Base-by-base conservation (phyloP, 2,329 filamentous ascomycete species). In the Claviceps pazoutovae region DNA sequence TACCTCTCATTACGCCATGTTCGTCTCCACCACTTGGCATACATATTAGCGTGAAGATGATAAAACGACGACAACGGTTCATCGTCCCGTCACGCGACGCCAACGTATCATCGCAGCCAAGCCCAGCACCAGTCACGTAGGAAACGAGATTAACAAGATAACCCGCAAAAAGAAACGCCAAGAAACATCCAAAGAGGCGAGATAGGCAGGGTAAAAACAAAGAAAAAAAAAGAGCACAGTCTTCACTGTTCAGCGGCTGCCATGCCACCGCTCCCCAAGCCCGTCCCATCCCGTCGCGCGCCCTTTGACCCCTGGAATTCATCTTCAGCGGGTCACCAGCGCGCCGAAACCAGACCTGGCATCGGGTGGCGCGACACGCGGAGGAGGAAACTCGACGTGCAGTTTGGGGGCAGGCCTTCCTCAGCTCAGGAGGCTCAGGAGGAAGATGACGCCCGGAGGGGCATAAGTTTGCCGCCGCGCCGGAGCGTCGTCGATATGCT, bases 291-390 rank as follows among this genome's bases (percentile, higher is more conserved):
- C 30, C 30, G 30, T 34, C 30, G 30, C 30, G 30, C 30, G 30
- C 66, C 68, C 26, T 66, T 84, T 60, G 83, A 86, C 64, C 74
- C 80, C 5, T 86, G 82, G 81, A 88, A 88, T 67, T 83, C 82
- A 14, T 79, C 81, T 13, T 81, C 83, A 5, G 83, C 84, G 1
- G 87, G 87, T 46, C 88, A 95, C 64, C 89, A 95, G 67, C 76
- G 81, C 42, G 80, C 86, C 43, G 85, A 91, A 54, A 82, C 80
- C 54, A 68, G 71, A 3, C 74, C 84, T 1, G 77, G 79, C 2
- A 76, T 77, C 23, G 57, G 79, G 62, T 94, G 88, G 88, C 81
- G 86, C 23, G 74, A 81, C 49, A 84, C 80, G 14, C 79, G 87
- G 43, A 78, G 74, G 45, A 66, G 73, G 51, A 93, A 91, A 68